Evolutionary conservation across 768 basidiomycete species (phyloP).

Genomic region (Candolleomyces eurysporus): DNA sequence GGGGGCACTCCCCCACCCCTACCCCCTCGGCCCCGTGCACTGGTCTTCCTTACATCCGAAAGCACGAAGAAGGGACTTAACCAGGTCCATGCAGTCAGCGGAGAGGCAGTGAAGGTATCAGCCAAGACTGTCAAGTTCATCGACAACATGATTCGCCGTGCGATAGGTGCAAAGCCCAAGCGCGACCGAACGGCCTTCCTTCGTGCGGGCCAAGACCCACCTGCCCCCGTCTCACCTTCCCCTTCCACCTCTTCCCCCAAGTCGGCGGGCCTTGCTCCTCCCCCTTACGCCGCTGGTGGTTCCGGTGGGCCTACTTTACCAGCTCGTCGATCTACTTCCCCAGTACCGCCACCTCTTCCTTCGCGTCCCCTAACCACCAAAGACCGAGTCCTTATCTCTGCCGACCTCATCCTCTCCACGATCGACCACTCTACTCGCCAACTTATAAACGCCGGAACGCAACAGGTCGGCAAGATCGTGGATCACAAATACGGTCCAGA

Average conservation of each 20-base stretch:
- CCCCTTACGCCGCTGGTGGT: constrained; percentile 10
- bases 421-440: constrained; percentile 57
- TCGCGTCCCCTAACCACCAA: constrained; percentile 29
- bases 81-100: constrained; percentile 61
- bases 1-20: constrained; percentile 23
- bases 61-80: constrained; percentile 56
- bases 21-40: constrained; percentile 42
- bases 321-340: constrained; percentile 28
- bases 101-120: constrained; percentile 66
- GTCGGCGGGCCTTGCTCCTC: constrained; percentile 6
- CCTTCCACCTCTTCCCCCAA: constrained; percentile 3
- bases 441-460: constrained; percentile 49
- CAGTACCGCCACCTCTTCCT: constrained; percentile 34
- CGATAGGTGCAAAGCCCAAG: constrained; percentile 47
- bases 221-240: constrained; percentile 11
- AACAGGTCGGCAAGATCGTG: constrained; percentile 47
- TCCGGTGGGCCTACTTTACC: constrained; percentile 23
- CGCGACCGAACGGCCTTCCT: constrained; percentile 20
- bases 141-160: constrained; percentile 56
- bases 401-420: constrained; percentile 65
- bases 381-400: constrained; percentile 55
- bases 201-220: constrained; percentile 4
- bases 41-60: constrained; percentile 61
- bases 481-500: constrained; percentile 65
- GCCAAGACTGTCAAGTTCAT: constrained; percentile 59